A percentile compares a stretch with the other conserved stretches of the same genome.
Evolutionary conservation across 306 rosid genomes (phyloP).

Genomic region (Prunus mira): DNA sequence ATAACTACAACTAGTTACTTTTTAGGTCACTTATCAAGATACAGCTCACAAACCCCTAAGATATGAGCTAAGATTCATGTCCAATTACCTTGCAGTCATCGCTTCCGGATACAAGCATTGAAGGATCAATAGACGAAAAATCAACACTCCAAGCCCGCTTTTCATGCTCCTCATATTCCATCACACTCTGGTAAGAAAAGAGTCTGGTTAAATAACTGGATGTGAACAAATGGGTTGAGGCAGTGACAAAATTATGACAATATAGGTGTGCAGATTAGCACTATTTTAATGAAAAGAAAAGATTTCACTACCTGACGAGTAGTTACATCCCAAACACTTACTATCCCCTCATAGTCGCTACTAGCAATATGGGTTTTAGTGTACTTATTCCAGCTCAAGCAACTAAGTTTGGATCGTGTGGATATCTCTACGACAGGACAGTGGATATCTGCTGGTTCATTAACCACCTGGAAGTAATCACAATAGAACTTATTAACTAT

Average conservation of each 20-base stretch:
- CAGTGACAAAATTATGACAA: not conserved
- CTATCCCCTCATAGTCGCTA: constrained; percentile 92
- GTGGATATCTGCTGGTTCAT: constrained; percentile 71
- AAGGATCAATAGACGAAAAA: constrained; percentile 83
- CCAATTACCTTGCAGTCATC: constrained; percentile 86
- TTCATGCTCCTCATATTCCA: constrained; percentile 98
- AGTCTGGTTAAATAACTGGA: constrained; percentile 4
- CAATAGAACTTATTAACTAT: not conserved
- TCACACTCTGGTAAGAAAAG: constrained; percentile 54
- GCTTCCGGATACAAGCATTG: constrained; percentile 94
- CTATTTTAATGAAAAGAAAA: constrained; percentile 8
- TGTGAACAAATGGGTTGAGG: not conserved
- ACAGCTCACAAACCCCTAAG: not conserved
- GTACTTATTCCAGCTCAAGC: constrained; percentile 91
- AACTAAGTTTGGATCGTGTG: constrained; percentile 84
- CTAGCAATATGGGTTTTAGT: constrained; percentile 84
- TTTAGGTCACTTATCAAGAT: too few relatives aligned
- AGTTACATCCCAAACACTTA: constrained; percentile 90
- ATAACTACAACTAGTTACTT: too few relatives aligned
- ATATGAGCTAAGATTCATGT: constrained; percentile 1
- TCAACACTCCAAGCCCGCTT: constrained; percentile 97
- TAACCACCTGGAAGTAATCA: constrained; percentile 58
- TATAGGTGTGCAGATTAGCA: constrained; percentile 9
- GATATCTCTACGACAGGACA: constrained; percentile 88
- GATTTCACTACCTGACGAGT: constrained; percentile 66